Evolutionary conservation across 305 asterid species (phyloP).

Genomic region (Ajuga reptans): DNA sequence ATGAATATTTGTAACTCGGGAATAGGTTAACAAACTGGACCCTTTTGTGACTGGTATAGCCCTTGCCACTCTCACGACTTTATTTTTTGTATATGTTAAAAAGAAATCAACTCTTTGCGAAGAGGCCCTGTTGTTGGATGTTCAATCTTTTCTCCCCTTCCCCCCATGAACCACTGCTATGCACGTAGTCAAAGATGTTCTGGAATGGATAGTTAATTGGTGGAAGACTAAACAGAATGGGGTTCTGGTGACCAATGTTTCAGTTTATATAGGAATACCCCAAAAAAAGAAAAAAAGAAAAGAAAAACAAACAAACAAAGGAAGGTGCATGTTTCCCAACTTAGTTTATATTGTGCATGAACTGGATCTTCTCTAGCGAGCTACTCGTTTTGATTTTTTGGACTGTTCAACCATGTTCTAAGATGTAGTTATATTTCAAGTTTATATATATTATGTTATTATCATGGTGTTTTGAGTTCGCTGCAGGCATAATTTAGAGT

Average conservation of each 20-base stretch:
- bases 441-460: not conserved
- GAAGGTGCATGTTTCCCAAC: not conserved
- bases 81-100: too few species aligned
- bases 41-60: too few species aligned
- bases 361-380: not conserved
- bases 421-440: not conserved
- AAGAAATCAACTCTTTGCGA: too few species aligned
- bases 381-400: not conserved
- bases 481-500: not conserved
- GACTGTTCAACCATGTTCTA: not conserved
- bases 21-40: conserved; percentile 10
- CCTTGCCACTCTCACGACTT: too few species aligned
- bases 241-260: not conserved
- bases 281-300: not conserved
- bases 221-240: not conserved
- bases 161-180: not conserved
- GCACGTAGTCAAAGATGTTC: not conserved
- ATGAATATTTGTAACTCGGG: not conserved
- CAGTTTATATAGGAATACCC: not conserved
- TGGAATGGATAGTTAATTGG: not conserved
- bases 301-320: too few species aligned
- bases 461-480: not conserved
- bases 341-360: not conserved
- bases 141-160: too few species aligned
- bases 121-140: too few species aligned